phyloP scores from a whole-genome alignment of 176 grass and related monocot species.

The Pharus latifolius region DNA sequence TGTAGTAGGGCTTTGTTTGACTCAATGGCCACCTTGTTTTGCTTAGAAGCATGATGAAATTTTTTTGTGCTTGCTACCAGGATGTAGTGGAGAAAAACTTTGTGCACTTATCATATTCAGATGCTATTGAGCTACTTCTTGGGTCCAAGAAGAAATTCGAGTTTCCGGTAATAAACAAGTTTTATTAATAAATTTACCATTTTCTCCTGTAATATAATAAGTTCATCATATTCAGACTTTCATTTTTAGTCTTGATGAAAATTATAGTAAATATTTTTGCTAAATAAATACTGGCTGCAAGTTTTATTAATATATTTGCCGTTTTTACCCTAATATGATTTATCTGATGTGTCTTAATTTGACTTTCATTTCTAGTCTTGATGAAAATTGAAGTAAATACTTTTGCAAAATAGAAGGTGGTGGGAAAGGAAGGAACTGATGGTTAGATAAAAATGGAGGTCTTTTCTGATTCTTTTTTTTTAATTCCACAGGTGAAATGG shows the following conservation, averaged over 20 bases:
- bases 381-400: background rate
- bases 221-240: too few relatives aligned
- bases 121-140: constrained; percentile 79
- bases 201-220: background rate
- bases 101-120: constrained; percentile 91
- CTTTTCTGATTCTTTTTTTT: background rate
- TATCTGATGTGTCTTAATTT: background rate
- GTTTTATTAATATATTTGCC: background rate
- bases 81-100: constrained; percentile 87
- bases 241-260: too few relatives aligned
- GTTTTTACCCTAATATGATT: background rate
- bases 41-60: constrained; percentile 8
- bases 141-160: constrained; percentile 85
- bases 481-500: constrained; percentile 65
- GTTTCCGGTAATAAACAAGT: constrained; percentile 67
- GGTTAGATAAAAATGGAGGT: background rate
- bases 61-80: constrained; percentile 35
- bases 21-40: background rate
- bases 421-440: background rate
- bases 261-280: too few relatives aligned
- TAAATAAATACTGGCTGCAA: background rate
- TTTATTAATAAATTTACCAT: background rate
- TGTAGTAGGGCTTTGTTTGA: background rate
- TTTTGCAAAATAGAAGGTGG: constrained; percentile 5
- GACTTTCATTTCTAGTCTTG: background rate